A percentile compares a stretch with the other conserved stretches of the same genome.
These are phyloP conservation scores for Ceratocystis papillata DNA, from an alignment of 2,329 filamentous ascomycete species.

Conservation along the genomic window DNA sequence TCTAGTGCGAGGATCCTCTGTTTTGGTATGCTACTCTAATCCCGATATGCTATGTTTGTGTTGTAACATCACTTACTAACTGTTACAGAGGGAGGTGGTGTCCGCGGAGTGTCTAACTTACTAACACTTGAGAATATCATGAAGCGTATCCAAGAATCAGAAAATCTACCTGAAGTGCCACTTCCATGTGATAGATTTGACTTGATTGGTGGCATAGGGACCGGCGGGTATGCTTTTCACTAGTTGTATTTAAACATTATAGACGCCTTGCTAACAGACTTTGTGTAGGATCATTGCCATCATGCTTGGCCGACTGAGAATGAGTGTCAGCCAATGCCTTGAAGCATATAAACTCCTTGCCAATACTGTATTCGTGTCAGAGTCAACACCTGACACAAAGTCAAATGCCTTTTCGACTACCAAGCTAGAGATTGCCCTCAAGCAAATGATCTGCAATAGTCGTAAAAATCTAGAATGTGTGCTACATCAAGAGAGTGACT, in stretches of 20 bases:
- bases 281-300: not conserved
- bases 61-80: too few relatives aligned
- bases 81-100: conserved; percentile 27
- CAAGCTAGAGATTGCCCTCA: not conserved
- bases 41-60: too few relatives aligned
- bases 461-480: not conserved
- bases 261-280: too few relatives aligned
- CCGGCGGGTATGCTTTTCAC: conserved; percentile 26
- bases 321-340: not conserved
- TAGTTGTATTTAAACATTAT: not conserved
- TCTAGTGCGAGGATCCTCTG: too few relatives aligned
- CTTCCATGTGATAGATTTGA: conserved; percentile 29
- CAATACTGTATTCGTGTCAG: not conserved
- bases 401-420: not conserved
- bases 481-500: not conserved
- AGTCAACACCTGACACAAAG: not conserved
- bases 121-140: conserved; percentile 25
- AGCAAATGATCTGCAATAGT: not conserved
- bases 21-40: too few relatives aligned
- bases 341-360: not conserved
- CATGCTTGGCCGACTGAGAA: not conserved
- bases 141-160: conserved; percentile 22
- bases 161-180: conserved; percentile 25
- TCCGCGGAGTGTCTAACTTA: conserved; percentile 29
- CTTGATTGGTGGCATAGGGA: conserved; percentile 30